Percentiles rank a stretch among this genome's conserved stretches.
Evolutionary conservation across 169 alveolate genomes (phyloP).

Genomic region (Eimeria nieschulzi): DNA sequence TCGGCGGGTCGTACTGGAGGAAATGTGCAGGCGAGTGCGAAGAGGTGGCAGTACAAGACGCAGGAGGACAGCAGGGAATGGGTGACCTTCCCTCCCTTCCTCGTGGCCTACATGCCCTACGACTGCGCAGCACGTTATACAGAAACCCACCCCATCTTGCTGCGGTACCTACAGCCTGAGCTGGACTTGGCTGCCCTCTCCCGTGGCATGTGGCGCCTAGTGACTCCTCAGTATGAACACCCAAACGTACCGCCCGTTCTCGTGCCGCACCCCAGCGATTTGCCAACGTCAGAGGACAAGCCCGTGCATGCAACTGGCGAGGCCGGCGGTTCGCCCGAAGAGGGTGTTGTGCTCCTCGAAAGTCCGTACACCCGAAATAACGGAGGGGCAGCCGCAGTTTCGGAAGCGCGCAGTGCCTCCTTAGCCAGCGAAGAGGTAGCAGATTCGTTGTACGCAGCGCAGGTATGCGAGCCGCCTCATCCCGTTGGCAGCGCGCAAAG

Average conservation of each 20-base stretch:
- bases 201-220: constrained; percentile 45
- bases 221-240: constrained; percentile 33
- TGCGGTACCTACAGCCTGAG: constrained; percentile 74
- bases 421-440: constrained; percentile 9
- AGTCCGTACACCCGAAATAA: not conserved
- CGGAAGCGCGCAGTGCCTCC: not conserved
- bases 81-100: constrained; percentile 67
- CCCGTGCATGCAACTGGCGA: not conserved
- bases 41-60: constrained; percentile 64
- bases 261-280: constrained; percentile 56
- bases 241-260: constrained; percentile 35
- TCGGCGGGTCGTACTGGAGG: not conserved
- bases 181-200: constrained; percentile 48
- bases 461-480: constrained; percentile 32
- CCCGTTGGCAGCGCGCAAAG: constrained; percentile 3
- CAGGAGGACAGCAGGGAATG: constrained; percentile 63
- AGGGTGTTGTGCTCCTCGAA: constrained; percentile 12
- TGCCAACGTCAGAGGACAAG: not conserved
- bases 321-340: constrained; percentile 6
- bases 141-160: constrained; percentile 26
- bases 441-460: constrained; percentile 1
- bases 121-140: constrained; percentile 29
- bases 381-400: not conserved
- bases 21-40: not conserved
- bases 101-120: constrained; percentile 52